Conservation (phyloP, 1,284 basidiomycete genomes). For the Mycosarcoma maydis region DNA sequence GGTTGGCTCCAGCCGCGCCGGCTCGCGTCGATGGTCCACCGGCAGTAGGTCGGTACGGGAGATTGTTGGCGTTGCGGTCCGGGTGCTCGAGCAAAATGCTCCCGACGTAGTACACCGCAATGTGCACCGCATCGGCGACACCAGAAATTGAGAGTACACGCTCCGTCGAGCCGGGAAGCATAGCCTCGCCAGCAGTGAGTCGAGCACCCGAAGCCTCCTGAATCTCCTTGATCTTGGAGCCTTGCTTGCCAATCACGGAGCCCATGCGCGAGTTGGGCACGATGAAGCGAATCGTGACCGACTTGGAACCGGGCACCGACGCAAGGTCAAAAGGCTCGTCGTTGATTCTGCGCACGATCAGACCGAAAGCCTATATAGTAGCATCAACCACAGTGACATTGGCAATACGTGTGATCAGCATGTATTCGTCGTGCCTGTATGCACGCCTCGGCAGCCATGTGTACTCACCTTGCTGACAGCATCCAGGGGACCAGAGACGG, state of each 20-base stretch:
- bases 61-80: constrained; percentile 70
- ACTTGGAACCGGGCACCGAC: constrained; percentile 94
- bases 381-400: neutral
- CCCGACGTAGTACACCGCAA: constrained; percentile 98
- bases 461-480: constrained; percentile 90
- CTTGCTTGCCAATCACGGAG: constrained; percentile 96
- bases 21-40: constrained; percentile 37
- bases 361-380: constrained; percentile 84
- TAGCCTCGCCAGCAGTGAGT: constrained; percentile 94
- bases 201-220: constrained; percentile 97
- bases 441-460: too few species aligned
- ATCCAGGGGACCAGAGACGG: constrained; percentile 95
- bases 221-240: constrained; percentile 99
- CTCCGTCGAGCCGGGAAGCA: constrained; percentile 98
- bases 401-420: neutral
- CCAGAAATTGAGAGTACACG: constrained; percentile 91
- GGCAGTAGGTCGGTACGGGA: constrained; percentile 66
- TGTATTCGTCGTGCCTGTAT: neutral
- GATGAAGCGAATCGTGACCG: constrained; percentile 96
- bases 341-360: constrained; percentile 98
- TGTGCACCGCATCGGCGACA: constrained; percentile 99
- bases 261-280: constrained; percentile 99
- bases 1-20: constrained; percentile 15
- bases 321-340: constrained; percentile 98
- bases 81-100: constrained; percentile 95